Base-by-base conservation (phyloP, 257 asterid species). In the Catharanthus roseus region DNA sequence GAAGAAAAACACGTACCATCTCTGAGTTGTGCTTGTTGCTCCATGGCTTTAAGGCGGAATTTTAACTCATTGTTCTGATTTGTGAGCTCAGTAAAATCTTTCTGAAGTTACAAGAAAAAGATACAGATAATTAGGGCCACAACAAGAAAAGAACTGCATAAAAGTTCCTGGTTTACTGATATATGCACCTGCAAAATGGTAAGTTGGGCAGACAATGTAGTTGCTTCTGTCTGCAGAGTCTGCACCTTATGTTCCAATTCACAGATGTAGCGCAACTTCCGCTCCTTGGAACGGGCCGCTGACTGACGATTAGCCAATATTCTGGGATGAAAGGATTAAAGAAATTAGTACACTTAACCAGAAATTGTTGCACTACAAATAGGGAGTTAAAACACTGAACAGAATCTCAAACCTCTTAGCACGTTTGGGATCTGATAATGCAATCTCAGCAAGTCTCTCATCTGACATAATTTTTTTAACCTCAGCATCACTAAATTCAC, bases 271-370 rank as follows among this genome's bases (percentile, higher is more conserved):
- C 88, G 88, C 84, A 82, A n/a, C 82, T 90, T 93, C 57, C 96
- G 79, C 83, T 93, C 98, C 86, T 93, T 93, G 50, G 98, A 93
- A 68, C 97, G 95, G 79, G 97, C 98, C 77, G 97, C 97, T 55
- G 98, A 93, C 64, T 87, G 96, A 63, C 98, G 91, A 76, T 89
- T 93, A 28, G 97, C 95, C 85, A 93, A 79, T 80, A 93, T 89
- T 84, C 98, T 93, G 85, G 57, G 12, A 71, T 53, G 60, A 65
- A 75, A n/a, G 24, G 70, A 58, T 16, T 26, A 71, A 29, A 16
- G 10, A 70, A 39, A n/a, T 34, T 55, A 45, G 67, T 47, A 53
- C 39, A 54, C 49, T 51, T 28, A 71, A 57, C 38, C 51, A 36
- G 53, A 51, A 64, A 63, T 33, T 50, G 31, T 38, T 16, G 24